Conservation (phyloP, 2,329 filamentous ascomycete species). For the Raffaelea arxii region DNA sequence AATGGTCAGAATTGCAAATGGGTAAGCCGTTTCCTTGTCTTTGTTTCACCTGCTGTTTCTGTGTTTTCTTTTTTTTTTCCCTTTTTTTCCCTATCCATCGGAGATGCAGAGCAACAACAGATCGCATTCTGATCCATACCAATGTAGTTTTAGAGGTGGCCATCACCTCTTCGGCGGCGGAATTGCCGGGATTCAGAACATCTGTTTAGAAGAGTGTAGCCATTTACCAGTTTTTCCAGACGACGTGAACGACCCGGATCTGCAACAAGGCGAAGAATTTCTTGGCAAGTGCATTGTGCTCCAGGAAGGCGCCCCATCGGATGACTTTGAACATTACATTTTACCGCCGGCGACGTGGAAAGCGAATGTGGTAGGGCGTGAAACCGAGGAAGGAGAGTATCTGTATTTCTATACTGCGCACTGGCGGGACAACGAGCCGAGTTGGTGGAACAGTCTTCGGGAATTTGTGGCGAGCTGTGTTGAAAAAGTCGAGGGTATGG, state of each 20-base stretch:
- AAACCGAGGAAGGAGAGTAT: not conserved
- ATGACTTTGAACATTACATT: not conserved
- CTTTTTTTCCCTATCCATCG: not conserved
- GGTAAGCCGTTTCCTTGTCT: not conserved
- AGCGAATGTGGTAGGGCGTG: not conserved
- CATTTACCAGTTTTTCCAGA: not conserved
- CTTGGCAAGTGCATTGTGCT: not conserved
- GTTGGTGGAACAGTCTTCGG: not conserved
- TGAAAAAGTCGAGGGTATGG: not conserved
- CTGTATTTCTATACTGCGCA: not conserved
- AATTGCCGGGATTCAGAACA: not conserved
- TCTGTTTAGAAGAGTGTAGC: not conserved
- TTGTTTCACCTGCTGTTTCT: not conserved
- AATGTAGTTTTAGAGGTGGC: not conserved
- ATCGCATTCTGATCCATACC: not conserved
- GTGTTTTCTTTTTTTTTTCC: too few species aligned
- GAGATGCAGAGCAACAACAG: not conserved
- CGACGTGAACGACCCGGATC: not conserved
- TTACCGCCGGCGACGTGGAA: not conserved
- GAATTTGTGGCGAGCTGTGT: not conserved
- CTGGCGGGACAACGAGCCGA: not conserved
- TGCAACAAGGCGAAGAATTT: not conserved
- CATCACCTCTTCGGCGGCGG: not conserved
- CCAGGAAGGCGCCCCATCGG: not conserved
- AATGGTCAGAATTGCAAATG: not conserved